Base-by-base conservation (phyloP, 257 asterid species). In the Hygrophila difformis region DNA sequence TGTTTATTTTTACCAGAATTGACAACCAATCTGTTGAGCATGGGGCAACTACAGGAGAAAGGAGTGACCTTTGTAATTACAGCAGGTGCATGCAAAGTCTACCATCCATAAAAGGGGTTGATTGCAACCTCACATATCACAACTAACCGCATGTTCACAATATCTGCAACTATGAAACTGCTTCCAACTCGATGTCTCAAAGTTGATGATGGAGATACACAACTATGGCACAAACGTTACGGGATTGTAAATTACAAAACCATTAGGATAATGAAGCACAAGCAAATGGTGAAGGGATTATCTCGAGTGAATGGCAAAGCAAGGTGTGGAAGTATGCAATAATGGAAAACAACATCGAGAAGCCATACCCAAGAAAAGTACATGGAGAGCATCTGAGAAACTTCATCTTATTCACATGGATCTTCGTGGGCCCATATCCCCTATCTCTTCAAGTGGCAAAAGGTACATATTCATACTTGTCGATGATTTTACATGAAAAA, bases 31-130 rank as follows among this genome's bases (percentile, higher is more conserved):
- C 5, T 63, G 1, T 13, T 56, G 5, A 63, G 64, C 23, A 8
- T 58, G n/a, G 66, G 62, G 10, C 62, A 58, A 10, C 17, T 64
- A 1, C 66, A 58, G 31, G 38, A 58, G n/a, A 58, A 64, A 0
- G 57, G 53, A 8, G 14, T 55, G 1, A 35, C 35, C 6, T n/a
- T 54, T 19, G 4, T 50, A 6, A 33, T 50, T 33, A 14, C 12
- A 12, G 1, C 18, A 11, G 13, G 24, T 3, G 9, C 15, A 10
- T 50, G 33, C 29, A 50, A 35, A 20, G 11, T 50, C 1, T 50
- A 3, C 35, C 44, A 50, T 35, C 44, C 56, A 11, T 5, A 6
- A 11, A 50, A 19, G 4, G 43, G 56, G 7, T 1, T 50, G 2
- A 31, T 50, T 5, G 12, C 28, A 14, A 12, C 33, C 1, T 2